Percentiles rank a stretch among this genome's conserved stretches.
Evolutionary conservation across 1,139 yeast genomes (phyloP).

Genomic region (Arxiozyma telluris): DNA sequence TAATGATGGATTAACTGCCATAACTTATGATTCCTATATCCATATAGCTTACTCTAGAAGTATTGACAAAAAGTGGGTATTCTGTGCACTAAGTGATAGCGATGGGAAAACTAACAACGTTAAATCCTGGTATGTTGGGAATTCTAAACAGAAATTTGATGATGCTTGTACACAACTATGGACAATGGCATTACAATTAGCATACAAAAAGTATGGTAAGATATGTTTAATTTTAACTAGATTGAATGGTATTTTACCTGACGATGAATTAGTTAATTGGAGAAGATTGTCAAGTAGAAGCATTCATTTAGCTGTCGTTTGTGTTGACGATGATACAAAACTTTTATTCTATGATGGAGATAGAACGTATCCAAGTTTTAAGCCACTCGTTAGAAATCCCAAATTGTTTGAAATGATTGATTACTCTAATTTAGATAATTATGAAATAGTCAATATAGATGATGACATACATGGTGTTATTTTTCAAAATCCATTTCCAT

Average conservation of each 20-base stretch:
- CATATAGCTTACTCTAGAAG: slow-evolving; percentile 84
- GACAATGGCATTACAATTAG: slow-evolving; percentile 40
- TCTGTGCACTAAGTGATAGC: slow-evolving; percentile 87
- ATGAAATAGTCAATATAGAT: slow-evolving; percentile 40
- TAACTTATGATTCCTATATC: slow-evolving; percentile 63
- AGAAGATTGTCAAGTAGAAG: slow-evolving; percentile 57
- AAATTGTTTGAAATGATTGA: slow-evolving; percentile 14
- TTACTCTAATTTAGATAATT: slow-evolving; percentile 30
- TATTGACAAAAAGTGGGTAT: slow-evolving; percentile 71
- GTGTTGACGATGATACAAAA: slow-evolving; percentile 59
- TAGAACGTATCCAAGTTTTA: slow-evolving; percentile 29
- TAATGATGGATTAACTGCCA: slow-evolving; percentile 31
- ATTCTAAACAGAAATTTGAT: slow-evolving; percentile 42
- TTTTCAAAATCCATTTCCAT: slow-evolving; percentile 51
- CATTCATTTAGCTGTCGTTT: slow-evolving; percentile 60
- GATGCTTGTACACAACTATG: slow-evolving; percentile 52
- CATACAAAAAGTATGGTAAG: slow-evolving; percentile 39
- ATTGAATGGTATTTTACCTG: slow-evolving; percentile 63
- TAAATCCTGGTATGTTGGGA: slow-evolving; percentile 56
- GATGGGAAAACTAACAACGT: slow-evolving; percentile 56
- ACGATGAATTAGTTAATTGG: slow-evolving; percentile 73
- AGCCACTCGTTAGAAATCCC: slow-evolving; percentile 25
- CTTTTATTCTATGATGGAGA: slow-evolving; percentile 38
- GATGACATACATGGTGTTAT: slow-evolving; percentile 57
- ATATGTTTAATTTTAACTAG: slow-evolving; percentile 61